Percentiles rank a stretch among this genome's conserved stretches.
These are phyloP conservation scores for Fraxinus paxiana DNA, from an alignment of 305 asterid genomes.

Conservation along the genomic window DNA sequence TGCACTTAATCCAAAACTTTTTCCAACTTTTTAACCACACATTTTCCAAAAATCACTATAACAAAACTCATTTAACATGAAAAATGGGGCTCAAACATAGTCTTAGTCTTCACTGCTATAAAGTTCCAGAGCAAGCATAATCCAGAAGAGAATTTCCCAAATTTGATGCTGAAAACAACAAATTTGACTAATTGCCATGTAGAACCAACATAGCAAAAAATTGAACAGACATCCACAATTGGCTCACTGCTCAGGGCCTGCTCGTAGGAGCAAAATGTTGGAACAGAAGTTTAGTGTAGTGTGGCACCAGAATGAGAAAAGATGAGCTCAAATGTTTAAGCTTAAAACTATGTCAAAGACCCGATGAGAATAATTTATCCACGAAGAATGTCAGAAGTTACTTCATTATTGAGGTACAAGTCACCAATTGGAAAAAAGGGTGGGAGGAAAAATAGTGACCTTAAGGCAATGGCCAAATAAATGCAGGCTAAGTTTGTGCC, in stretches of 20 bases:
- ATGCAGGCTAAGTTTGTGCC: constrained; percentile 9
- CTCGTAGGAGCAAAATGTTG: constrained; percentile 12
- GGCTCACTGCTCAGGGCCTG: constrained; percentile 5
- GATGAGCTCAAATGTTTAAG: constrained; percentile 9
- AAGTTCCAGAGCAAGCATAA: background rate
- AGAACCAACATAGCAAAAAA: background rate
- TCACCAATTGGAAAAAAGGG: background rate
- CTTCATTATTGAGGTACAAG: background rate
- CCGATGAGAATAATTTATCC: background rate
- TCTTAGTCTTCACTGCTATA: background rate
- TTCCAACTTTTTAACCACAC: background rate
- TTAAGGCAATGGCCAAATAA: constrained; percentile 6
- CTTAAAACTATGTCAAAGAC: constrained; percentile 17
- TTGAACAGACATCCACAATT: constrained; percentile 8
- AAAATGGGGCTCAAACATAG: background rate
- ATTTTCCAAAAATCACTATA: background rate
- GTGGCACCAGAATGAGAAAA: constrained; percentile 1
- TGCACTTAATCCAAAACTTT: background rate
- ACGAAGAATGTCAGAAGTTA: background rate
- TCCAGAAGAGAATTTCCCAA: background rate
- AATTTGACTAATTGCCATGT: constrained; percentile 1
- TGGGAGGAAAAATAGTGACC: background rate
- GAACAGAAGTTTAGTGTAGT: constrained; percentile 11
- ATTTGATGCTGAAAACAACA: background rate
- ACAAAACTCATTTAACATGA: background rate